phyloP scores from a whole-genome alignment of 2,329 filamentous ascomycete genomes.

The Pseudogymnoascus sp. region DNA sequence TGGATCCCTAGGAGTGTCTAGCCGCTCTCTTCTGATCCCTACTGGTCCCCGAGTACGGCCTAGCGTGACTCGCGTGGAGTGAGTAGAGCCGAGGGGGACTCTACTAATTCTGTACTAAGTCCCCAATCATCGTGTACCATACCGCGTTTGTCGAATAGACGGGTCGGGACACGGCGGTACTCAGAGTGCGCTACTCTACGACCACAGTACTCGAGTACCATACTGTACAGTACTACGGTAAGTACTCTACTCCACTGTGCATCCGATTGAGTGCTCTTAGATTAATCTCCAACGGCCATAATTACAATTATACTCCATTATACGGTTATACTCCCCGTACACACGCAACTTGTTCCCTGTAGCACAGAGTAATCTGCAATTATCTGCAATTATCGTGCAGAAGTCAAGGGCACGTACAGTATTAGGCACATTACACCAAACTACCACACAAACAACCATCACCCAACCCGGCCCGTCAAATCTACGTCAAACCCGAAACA shows the following conservation, averaged over 20 bases:
- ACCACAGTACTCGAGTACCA: too few relatives aligned
- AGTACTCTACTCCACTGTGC: neutral
- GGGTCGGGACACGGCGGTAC: neutral
- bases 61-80: neutral
- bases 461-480: neutral
- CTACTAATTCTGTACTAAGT: too few relatives aligned
- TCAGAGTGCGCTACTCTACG: neutral
- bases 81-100: neutral
- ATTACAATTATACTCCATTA: neutral
- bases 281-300: neutral
- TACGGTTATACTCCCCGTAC: too few relatives aligned
- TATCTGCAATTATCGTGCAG: neutral
- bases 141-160: neutral
- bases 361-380: neutral
- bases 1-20: neutral
- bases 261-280: neutral
- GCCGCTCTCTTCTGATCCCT: neutral
- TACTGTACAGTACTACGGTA: too few relatives aligned
- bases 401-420: too few relatives aligned
- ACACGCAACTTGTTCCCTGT: too few relatives aligned
- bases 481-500: neutral
- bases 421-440: neutral
- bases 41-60: neutral
- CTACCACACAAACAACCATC: neutral
- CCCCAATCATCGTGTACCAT: too few relatives aligned